A percentile compares a stretch with the other conserved stretches of the same genome.
phyloP scores from a whole-genome alignment of 129 eudicot genomes.

The Artemisia annua region DNA sequence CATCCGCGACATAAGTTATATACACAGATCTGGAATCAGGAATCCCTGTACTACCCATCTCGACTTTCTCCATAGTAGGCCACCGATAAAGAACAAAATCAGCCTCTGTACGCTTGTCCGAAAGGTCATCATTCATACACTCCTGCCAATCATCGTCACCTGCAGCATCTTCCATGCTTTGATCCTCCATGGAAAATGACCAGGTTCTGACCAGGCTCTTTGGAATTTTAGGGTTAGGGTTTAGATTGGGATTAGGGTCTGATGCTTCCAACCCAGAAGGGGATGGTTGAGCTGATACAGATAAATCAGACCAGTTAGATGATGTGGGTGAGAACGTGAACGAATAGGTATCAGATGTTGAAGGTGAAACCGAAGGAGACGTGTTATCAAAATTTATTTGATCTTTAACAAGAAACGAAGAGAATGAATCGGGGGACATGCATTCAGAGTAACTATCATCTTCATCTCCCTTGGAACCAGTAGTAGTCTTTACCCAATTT shows the following conservation, averaged over 20 bases:
- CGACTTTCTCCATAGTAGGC: constrained; percentile 35
- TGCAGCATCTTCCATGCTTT: constrained; percentile 37
- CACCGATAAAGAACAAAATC: constrained; percentile 28
- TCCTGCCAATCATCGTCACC: constrained; percentile 12
- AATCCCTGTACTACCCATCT: constrained; percentile 31
- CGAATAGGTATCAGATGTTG: constrained; percentile 73
- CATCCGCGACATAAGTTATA: constrained; percentile 18
- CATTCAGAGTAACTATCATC: constrained; percentile 23
- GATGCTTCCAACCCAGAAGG: constrained; percentile 29
- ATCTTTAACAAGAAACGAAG: constrained; percentile 47
- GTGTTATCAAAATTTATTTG: constrained; percentile 45
- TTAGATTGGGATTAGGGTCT: constrained; percentile 28
- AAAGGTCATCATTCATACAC: constrained; percentile 14
- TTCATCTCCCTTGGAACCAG: constrained; percentile 23
- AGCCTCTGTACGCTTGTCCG: not conserved
- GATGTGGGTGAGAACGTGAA: constrained; percentile 83
- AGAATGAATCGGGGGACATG: constrained; percentile 54
- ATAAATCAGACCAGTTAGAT: constrained; percentile 80
- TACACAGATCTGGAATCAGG: constrained; percentile 33
- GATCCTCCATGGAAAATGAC: constrained; percentile 40
- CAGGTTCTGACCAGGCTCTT: constrained; percentile 32
- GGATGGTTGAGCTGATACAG: constrained; percentile 27
- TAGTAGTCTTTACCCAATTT: constrained; percentile 25
- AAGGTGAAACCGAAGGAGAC: constrained; percentile 86
- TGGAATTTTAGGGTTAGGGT: constrained; percentile 15